A percentile compares a stretch with the other conserved stretches of the same genome.
Conservation (phyloP, 768 basidiomycete genomes). For the Lactifluus piperatus region DNA sequence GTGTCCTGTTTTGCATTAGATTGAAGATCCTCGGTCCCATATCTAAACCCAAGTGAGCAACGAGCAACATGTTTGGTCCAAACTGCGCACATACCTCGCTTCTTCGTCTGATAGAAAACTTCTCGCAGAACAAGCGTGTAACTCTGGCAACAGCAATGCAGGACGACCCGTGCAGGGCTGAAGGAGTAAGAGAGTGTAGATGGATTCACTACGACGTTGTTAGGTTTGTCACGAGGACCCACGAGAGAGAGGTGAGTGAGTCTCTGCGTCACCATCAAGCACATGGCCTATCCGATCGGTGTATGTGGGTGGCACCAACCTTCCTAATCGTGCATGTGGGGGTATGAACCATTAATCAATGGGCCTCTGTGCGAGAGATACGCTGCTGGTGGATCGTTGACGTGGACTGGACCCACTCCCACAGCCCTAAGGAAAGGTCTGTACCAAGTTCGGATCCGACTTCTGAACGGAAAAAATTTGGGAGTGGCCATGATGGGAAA, state of each 20-base stretch:
- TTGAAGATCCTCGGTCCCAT: slow-evolving; percentile 11
- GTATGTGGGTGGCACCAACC: not conserved
- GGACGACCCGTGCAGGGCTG: not conserved
- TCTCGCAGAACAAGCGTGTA: not conserved
- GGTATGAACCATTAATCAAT: not conserved
- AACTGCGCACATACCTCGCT: not conserved
- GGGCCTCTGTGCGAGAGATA: slow-evolving; percentile 4
- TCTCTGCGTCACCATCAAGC: not conserved
- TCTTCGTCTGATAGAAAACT: not conserved
- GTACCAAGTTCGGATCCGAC: not conserved
- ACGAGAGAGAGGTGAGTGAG: not conserved
- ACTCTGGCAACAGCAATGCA: not conserved
- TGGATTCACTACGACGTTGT: not conserved
- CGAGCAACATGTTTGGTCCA: not conserved
- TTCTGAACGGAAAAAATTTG: not conserved
- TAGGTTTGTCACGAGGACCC: not conserved
- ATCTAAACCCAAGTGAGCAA: not conserved
- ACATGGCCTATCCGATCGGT: not conserved
- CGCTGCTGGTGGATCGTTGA: slow-evolving; percentile 6
- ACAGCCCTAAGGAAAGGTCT: not conserved
- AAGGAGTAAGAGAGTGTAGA: not conserved
- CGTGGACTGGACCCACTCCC: not conserved
- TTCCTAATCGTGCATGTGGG: not conserved
- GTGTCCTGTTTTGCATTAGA: not conserved
- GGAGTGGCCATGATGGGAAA: not conserved